Base-by-base conservation (phyloP, 192 early-diverging fungal genomes). In the Backusella parvicylindrica region DNA sequence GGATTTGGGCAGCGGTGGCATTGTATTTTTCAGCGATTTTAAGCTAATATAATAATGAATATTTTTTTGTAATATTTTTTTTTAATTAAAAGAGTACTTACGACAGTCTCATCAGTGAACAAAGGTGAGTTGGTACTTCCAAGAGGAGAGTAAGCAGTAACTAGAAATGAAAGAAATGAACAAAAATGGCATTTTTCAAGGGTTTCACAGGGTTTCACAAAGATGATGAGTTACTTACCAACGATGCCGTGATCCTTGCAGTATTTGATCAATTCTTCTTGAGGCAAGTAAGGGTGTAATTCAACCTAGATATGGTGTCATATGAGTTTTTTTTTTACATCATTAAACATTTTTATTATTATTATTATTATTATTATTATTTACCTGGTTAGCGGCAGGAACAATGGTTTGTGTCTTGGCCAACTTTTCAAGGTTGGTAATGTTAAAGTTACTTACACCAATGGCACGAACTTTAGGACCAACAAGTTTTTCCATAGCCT, bases 81-180 rank as follows among this genome's bases (percentile, higher is more conserved):
- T n/a, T n/a, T n/a, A n/a, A n/a, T n/a, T n/a, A n/a, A n/a, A n/a
- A n/a, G n/a, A n/a, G 1, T 47, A 78, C 77, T 74, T 74, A 78
- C 77, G 40, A 78, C 30, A 12, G 64, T 63, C 26, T 68, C 43
- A 15, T 79, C 77, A 28, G 70, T 64, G 37, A 74, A 30, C 35
- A 79, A 63, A 40, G 77, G 77, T 35, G 72, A 73, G 38, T 73
- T 31, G 8, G 73, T 74, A 26, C 71, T 73, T 21, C 95, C 95
- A 30, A 96, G 84, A 33, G 96, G 95, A 41, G 89, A 92, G 85
- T 95, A 96, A 0, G 90, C 95, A 23, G 93, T 94, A 37, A 95
- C 75, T 28, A 70, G n/a, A 7, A 13, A 60, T 26, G 8, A 60
- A 12, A 60, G 53, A 21, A 32, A 41, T 49, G 23, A 16, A 65